A percentile compares a stretch with the other conserved stretches of the same genome.
Evolutionary conservation across 805 yeast species (phyloP).

Genomic region (Wickerhamomyces bisporus): DNA sequence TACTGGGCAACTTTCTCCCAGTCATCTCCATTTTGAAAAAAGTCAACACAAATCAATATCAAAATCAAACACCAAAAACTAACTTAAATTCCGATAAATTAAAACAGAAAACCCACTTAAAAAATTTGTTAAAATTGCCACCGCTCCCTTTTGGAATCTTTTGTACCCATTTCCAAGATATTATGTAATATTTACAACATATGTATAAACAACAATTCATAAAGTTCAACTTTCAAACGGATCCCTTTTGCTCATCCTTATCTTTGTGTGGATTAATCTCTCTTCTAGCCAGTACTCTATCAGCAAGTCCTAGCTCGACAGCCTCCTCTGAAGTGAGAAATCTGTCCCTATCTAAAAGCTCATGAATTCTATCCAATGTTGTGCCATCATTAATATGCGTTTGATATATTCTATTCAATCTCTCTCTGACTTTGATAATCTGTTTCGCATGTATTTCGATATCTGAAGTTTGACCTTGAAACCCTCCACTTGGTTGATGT

Average conservation of each 20-base stretch:
- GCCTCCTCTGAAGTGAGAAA: slow-evolving; percentile 27
- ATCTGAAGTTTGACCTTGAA: slow-evolving; percentile 27
- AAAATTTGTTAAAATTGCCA: background rate
- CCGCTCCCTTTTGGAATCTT: background rate
- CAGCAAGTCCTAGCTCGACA: slow-evolving; percentile 28
- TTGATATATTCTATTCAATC: slow-evolving; percentile 23
- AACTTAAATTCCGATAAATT: too few relatives aligned
- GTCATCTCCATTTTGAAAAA: too few relatives aligned
- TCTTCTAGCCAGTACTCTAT: slow-evolving; percentile 22
- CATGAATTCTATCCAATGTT: slow-evolving; percentile 14
- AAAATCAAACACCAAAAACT: too few relatives aligned
- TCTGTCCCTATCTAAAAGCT: slow-evolving; percentile 20
- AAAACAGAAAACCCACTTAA: too few relatives aligned
- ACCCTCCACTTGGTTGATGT: slow-evolving; percentile 30
- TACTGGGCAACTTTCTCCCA: background rate
- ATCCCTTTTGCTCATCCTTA: too few relatives aligned
- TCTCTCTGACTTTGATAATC: slow-evolving; percentile 25
- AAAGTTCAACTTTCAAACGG: too few relatives aligned
- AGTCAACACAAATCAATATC: too few relatives aligned
- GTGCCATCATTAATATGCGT: slow-evolving; percentile 21
- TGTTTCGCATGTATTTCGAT: slow-evolving; percentile 31
- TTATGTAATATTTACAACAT: background rate
- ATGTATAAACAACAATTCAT: too few relatives aligned
- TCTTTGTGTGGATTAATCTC: slow-evolving; percentile 2
- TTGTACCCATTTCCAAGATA: slow-evolving; percentile 2